These are phyloP conservation scores for Yamadazyma akitaensis DNA, from an alignment of 805 yeast genomes.

Conservation along the genomic window DNA sequence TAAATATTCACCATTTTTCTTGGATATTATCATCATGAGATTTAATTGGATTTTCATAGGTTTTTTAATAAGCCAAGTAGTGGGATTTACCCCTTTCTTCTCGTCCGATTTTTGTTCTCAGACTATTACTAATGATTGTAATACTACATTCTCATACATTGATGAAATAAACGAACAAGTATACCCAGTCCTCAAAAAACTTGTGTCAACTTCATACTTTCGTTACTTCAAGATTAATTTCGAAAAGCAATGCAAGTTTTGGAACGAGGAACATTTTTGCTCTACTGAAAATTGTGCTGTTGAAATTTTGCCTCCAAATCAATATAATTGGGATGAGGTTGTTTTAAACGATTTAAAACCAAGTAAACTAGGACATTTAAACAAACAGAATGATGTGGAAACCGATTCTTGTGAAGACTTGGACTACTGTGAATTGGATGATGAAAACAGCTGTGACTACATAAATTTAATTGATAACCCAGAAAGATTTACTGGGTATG, in stretches of 20 bases:
- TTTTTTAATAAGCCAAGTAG: not conserved
- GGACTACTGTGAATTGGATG: slow-evolving; percentile 69
- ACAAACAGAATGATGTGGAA: slow-evolving; percentile 1
- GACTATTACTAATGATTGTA: slow-evolving; percentile 42
- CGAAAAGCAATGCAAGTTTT: slow-evolving; percentile 80
- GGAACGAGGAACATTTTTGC: slow-evolving; percentile 80
- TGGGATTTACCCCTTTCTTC: slow-evolving; percentile 34
- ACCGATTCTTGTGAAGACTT: slow-evolving; percentile 38
- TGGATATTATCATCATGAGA: not conserved
- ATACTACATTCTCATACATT: slow-evolving; percentile 43
- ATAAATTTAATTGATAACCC: slow-evolving; percentile 88
- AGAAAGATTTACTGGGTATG: slow-evolving; percentile 94
- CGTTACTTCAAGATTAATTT: slow-evolving; percentile 82
- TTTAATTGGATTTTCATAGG: not conserved
- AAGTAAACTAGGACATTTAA: not conserved
- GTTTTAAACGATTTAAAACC: slow-evolving; percentile 13
- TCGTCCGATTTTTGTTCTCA: slow-evolving; percentile 44
- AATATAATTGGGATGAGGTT: slow-evolving; percentile 50
- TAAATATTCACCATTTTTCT: not conserved
- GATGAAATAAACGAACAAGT: slow-evolving; percentile 34
- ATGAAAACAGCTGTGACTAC: slow-evolving; percentile 68
- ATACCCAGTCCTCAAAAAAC: slow-evolving; percentile 48
- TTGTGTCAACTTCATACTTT: slow-evolving; percentile 78
- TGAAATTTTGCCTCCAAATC: slow-evolving; percentile 63
- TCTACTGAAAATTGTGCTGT: slow-evolving; percentile 88